Conservation (phyloP, 2,329 filamentous ascomycete genomes). For the Pyrenophora tritici-repentis region DNA sequence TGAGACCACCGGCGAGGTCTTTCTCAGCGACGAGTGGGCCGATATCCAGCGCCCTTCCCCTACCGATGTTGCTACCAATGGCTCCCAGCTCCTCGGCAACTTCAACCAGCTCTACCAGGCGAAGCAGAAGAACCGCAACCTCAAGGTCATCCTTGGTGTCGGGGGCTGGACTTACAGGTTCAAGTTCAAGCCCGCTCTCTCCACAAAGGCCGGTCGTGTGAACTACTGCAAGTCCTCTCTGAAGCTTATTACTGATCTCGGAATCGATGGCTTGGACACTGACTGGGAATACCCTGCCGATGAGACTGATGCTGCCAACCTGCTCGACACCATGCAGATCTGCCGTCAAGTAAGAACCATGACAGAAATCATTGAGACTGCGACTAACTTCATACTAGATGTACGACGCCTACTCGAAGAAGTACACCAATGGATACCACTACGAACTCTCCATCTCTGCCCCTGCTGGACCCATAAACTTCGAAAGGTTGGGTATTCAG, state of each 20-base stretch:
- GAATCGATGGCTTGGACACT: slow-evolving; percentile 62
- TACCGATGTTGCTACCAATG: slow-evolving; percentile 67
- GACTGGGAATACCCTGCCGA: slow-evolving; percentile 54
- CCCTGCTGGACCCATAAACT: slow-evolving; percentile 50
- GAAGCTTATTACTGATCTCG: slow-evolving; percentile 76
- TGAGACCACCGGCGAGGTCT: slow-evolving; percentile 73
- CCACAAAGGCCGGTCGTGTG: slow-evolving; percentile 63
- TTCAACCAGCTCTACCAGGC: slow-evolving; percentile 76
- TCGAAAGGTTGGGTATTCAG: slow-evolving; percentile 45
- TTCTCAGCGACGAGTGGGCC: slow-evolving; percentile 30
- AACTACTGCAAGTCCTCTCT: slow-evolving; percentile 73
- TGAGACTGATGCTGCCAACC: slow-evolving; percentile 42
- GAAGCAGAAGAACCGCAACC: slow-evolving; percentile 74
- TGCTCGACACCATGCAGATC: slow-evolving; percentile 45
- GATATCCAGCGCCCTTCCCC: slow-evolving; percentile 67
- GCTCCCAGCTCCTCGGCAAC: slow-evolving; percentile 75
- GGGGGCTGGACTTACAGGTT: slow-evolving; percentile 77
- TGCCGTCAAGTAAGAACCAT: slow-evolving; percentile 39
- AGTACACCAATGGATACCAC: slow-evolving; percentile 46
- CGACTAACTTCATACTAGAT: slow-evolving; percentile 26
- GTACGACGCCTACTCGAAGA: slow-evolving; percentile 46
- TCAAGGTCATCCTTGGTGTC: slow-evolving; percentile 81
- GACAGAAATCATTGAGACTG: background rate
- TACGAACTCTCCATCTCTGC: slow-evolving; percentile 52
- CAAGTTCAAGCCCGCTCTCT: slow-evolving; percentile 75